These are phyloP conservation scores for Zymoseptoria passerinii DNA, from an alignment of 2,329 filamentous ascomycete species.

Conservation along the genomic window DNA sequence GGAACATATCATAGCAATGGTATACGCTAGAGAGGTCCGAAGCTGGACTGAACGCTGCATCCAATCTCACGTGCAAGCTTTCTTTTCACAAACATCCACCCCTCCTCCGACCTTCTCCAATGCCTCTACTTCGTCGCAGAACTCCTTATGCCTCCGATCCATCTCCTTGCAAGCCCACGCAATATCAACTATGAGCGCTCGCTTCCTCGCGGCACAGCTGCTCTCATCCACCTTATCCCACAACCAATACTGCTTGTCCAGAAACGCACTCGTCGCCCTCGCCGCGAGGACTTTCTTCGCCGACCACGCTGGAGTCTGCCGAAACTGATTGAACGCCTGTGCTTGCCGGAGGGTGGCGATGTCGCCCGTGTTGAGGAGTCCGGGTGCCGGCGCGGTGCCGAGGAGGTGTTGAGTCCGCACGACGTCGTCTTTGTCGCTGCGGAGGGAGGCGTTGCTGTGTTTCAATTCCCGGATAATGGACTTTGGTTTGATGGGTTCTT, in stretches of 20 bases:
- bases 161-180: neutral
- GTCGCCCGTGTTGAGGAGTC: neutral
- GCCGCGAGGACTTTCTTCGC: neutral
- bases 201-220: neutral
- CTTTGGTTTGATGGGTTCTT: neutral
- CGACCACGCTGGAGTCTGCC: neutral
- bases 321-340: neutral
- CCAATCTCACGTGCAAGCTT: neutral
- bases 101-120: neutral
- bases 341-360: neutral
- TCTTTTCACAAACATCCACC: neutral
- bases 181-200: neutral
- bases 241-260: neutral
- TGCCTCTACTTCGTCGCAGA: neutral
- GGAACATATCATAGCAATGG: neutral
- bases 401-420: neutral
- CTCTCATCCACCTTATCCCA: neutral
- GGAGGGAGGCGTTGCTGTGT: neutral
- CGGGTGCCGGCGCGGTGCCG: neutral
- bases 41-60: neutral
- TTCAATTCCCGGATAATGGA: neutral
- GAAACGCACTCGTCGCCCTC: neutral
- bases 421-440: neutral
- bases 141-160: neutral
- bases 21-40: neutral